phyloP scores from a whole-genome alignment of 768 basidiomycete species.

The Russula sp. region DNA sequence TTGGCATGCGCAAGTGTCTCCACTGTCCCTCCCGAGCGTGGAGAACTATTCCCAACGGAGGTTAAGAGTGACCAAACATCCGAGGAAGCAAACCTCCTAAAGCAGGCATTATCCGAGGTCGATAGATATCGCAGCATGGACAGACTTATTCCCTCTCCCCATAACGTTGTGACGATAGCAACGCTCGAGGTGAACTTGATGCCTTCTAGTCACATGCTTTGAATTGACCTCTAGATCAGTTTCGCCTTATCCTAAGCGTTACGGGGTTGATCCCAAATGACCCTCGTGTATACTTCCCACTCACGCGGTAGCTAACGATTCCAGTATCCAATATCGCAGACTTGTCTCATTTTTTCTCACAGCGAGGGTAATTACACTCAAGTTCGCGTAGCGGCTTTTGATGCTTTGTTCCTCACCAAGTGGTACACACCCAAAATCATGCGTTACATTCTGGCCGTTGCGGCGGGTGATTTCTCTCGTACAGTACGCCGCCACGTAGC shows the following conservation, averaged over 20 bases:
- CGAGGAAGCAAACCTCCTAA: conserved; percentile 64
- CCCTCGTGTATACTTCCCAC: conserved; percentile 70
- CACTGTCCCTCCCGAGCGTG: conserved; percentile 68
- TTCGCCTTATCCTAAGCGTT: conserved; percentile 68
- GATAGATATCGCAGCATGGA: conserved; percentile 94
- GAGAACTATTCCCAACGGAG: conserved; percentile 67
- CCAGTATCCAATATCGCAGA: background rate
- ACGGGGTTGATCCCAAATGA: conserved; percentile 75
- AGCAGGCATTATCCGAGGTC: conserved; percentile 71
- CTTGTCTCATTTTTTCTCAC: conserved; percentile 4
- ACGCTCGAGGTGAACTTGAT: conserved; percentile 62
- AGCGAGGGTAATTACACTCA: conserved; percentile 93
- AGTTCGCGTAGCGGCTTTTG: conserved; percentile 89
- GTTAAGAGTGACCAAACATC: conserved; percentile 55
- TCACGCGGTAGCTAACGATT: conserved; percentile 62
- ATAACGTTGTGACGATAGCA: conserved; percentile 89
- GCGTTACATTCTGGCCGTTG: conserved; percentile 81
- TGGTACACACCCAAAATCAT: conserved; percentile 82
- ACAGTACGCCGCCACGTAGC: conserved; percentile 82
- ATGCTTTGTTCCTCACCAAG: conserved; percentile 84
- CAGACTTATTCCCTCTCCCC: conserved; percentile 85
- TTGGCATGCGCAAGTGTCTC: conserved; percentile 76
- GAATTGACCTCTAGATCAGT: conserved; percentile 39
- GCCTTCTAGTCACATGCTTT: background rate
- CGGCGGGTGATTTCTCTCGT: conserved; percentile 79